Evolutionary conservation across 2,329 filamentous ascomycete species (phyloP), one percentile per base, ranked within the genome.

Genomic region (Sordariomycetes sp.): DNA sequence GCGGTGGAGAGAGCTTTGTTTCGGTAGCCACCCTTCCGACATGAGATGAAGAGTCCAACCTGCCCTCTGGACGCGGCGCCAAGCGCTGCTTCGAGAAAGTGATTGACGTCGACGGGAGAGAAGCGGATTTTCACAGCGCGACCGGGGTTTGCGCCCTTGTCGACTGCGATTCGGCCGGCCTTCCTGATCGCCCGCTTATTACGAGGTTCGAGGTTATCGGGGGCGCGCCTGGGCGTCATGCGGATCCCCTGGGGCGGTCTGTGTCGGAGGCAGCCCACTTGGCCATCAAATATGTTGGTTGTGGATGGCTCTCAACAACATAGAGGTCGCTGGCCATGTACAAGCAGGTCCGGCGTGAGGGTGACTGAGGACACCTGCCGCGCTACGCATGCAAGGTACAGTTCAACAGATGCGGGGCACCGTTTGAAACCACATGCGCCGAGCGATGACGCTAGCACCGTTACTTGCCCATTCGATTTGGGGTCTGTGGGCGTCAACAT

Each of bases 261-360:
- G 53, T 40, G 53, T 54, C 53, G 53, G 53, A 54, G 53, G 53
- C 53, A 54, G 53, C 53, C 53, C 53, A 14, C 46, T 32, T 32
- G 40, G 40, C 40, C 16, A n/a, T 46, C 2, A 16, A 6, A 6
- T 6, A n/a, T 40, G 6, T 46, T 46, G 16, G 2, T n/a, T 16
- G 2, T n/a, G 16, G 11, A 18, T 16, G 16, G 3, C 40, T 46
- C n/a, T n/a, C 28, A 32, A 8, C 8, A 32, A n/a, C n/a, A n/a
- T n/a, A n/a, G n/a, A n/a, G n/a, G n/a, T n/a, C n/a, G n/a, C n/a
- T n/a, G n/a, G n/a, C n/a, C n/a, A n/a, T n/a, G n/a, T n/a, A n/a
- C n/a, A n/a, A n/a, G n/a, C n/a, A n/a, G n/a, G n/a, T n/a, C n/a
- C n/a, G n/a, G n/a, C n/a, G n/a, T n/a, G n/a, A n/a, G n/a, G n/a